These are phyloP conservation scores for Triticum aestivum DNA, from an alignment of 176 grass and related monocot genomes.

Conservation along the genomic window IWGSC_CS_RefSeq_v2.1 NC_057795.1:688564233-688564732, in stretches of 20 bases:
- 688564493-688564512: no score
- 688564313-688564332: no score
- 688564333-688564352: no score
- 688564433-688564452: not conserved
- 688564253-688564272: no score
- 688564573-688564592: not conserved
- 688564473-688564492: not conserved
- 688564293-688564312: no score
- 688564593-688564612: not conserved
- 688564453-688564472: not conserved
- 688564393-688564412: not conserved
- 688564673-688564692: not conserved
- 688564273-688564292: no score
- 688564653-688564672: not conserved
- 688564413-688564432: not conserved
- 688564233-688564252: no score
- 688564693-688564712: not conserved
- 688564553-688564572: not conserved
- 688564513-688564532: no score
- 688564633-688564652: not conserved
- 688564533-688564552: not conserved
- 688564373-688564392: not conserved
- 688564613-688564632: not conserved
- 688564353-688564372: no score
- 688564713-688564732: not conserved